Conservation (phyloP, 2,329 filamentous ascomycete genomes). For the Paraphoma chrysanthemicola region DNA sequence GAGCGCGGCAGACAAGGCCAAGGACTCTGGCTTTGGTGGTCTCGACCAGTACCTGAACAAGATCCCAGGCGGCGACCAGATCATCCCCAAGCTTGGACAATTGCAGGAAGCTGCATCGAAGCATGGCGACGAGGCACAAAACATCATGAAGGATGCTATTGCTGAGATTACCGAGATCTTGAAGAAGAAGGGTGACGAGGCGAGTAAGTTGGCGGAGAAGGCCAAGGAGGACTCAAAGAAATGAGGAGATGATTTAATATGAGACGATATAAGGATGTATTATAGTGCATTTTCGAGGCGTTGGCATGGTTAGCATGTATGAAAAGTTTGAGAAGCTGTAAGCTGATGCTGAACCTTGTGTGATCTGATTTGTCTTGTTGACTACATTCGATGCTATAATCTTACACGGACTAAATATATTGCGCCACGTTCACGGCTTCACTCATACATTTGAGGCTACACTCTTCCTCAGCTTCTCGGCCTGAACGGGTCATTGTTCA, state of each 20-base stretch:
- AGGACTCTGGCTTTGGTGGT: slow-evolving; percentile 58
- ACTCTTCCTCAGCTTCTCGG: too few relatives aligned
- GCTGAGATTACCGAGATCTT: slow-evolving; percentile 43
- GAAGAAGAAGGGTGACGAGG: slow-evolving; percentile 44
- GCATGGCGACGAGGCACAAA: slow-evolving; percentile 73
- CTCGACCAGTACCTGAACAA: slow-evolving; percentile 70
- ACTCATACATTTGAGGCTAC: too few relatives aligned
- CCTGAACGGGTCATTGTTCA: too few relatives aligned
- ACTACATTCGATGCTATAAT: too few relatives aligned
- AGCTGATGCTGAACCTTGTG: neutral
- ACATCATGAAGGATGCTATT: slow-evolving; percentile 68
- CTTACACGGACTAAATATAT: too few relatives aligned
- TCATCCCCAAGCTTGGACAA: slow-evolving; percentile 70
- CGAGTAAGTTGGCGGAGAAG: slow-evolving; percentile 39
- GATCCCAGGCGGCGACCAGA: slow-evolving; percentile 69
- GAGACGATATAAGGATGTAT: neutral
- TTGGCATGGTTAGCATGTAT: neutral
- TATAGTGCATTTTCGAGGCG: slow-evolving; percentile 3
- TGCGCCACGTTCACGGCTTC: too few relatives aligned
- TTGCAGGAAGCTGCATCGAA: slow-evolving; percentile 70
- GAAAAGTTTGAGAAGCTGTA: neutral
- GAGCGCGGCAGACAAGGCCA: slow-evolving; percentile 64
- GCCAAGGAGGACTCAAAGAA: slow-evolving; percentile 46
- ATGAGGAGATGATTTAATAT: slow-evolving; percentile 15
- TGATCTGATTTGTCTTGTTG: too few relatives aligned